A percentile compares a stretch with the other conserved stretches of the same genome.
phyloP scores from a whole-genome alignment of 2,329 filamentous ascomycete species.

The Rosellinia necatrix region DNA sequence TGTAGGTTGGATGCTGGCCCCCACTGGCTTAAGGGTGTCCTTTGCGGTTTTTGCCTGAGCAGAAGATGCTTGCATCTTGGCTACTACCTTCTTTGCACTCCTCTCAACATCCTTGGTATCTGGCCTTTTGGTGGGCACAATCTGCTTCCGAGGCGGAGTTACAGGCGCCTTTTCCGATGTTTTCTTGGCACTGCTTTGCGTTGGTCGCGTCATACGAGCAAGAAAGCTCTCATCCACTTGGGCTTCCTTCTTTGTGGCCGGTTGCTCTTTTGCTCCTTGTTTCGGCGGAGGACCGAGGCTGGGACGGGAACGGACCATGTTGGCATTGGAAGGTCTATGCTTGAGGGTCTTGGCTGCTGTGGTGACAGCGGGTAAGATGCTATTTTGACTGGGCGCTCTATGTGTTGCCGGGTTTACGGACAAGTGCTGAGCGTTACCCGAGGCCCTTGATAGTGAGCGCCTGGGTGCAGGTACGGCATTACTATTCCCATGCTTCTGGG shows the following conservation, averaged over 20 bases:
- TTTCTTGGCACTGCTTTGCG: constrained; percentile 70
- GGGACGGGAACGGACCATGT: constrained; percentile 50
- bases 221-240: constrained; percentile 73
- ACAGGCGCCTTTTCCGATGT: constrained; percentile 63
- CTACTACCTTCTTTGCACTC: constrained; percentile 34
- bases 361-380: constrained; percentile 40
- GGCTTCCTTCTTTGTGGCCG: constrained; percentile 54
- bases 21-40: constrained; percentile 27
- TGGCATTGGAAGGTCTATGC: constrained; percentile 24
- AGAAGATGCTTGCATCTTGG: constrained; percentile 34
- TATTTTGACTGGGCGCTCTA: constrained; percentile 54
- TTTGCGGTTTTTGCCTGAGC: constrained; percentile 33
- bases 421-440: constrained; percentile 43
- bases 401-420: constrained; percentile 35
- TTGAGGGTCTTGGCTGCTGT: constrained; percentile 44
- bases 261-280: constrained; percentile 54
- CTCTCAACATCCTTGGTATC: constrained; percentile 31
- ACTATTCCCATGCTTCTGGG: constrained; percentile 60
- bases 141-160: constrained; percentile 54
- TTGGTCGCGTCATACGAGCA: constrained; percentile 82
- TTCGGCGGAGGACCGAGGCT: constrained; percentile 65
- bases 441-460: constrained; percentile 49
- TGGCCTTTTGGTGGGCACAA: constrained; percentile 25
- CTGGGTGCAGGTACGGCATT: constrained; percentile 37
- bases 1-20: constrained; percentile 26